Evolutionary conservation across 768 basidiomycete genomes (phyloP), one percentile per base, ranked within the genome.

Genomic region (Holtermannia corniformis): DNA sequence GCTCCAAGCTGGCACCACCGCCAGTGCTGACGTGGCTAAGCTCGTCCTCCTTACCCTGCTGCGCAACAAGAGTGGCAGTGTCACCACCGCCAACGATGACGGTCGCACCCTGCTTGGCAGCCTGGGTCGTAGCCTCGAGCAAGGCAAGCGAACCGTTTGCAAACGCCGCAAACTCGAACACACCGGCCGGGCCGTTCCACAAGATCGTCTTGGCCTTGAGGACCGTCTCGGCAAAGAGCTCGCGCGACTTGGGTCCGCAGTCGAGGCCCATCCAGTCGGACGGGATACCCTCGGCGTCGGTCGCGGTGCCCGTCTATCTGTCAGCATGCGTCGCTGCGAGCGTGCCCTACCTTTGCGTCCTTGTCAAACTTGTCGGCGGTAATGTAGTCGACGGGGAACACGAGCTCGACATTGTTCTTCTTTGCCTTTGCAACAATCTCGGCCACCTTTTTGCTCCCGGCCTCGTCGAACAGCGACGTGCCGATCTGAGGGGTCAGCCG

Each of bases 11-110:
- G 41, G 71, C 72, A 58, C 72, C 72, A 58, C 71, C 93, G 57
- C 93, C 93, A 32, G 93, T 99, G 72, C 86, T 89, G 64, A 99
- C 89, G 75, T 99, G 93, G 74, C 86, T 91, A 58, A 99, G 78
- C 72, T 88, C 82, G 62, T 85, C 82, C 73, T 99, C 93, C 16
- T 82, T 82, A 11, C 76, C 77, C 68, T 85, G 80, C 60, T 92
- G 82, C n/a, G 87, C 91, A 50, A 84, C 91, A 28, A 96, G 79
- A 4, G 93, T 96, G n/a, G 93, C 93, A 41, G 63, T 64, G 57
- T 66, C 65, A 60, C 72, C 70, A 61, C 90, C 91, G 50, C 93
- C 93, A 52, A 97, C 84, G 63, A 99, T 96, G 58, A 99, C 93
- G 5, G 84, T 86, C 10, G 89, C 78, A 22, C 92, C 92, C 21